A percentile compares a stretch with the other conserved stretches of the same genome.
Evolutionary conservation across 2,329 filamentous ascomycete species (phyloP).

Genomic region (Arachnomyces sp.): DNA sequence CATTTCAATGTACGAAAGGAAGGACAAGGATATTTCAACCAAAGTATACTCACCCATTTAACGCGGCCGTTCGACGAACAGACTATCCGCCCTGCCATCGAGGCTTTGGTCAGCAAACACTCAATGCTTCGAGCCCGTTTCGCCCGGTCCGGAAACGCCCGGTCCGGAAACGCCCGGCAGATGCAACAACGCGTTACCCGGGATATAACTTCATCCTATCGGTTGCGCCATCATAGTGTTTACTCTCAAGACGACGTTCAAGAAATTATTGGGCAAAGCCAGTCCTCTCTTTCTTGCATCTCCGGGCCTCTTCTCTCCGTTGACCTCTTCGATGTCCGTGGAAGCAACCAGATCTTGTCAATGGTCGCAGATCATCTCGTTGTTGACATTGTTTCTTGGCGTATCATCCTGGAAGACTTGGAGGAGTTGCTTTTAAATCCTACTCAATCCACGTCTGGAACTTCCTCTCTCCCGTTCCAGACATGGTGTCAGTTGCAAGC

Average conservation of each 20-base stretch:
- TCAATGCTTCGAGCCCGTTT: constrained; percentile 19
- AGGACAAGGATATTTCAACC: constrained; percentile 17
- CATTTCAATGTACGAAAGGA: constrained; percentile 13
- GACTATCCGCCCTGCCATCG: constrained; percentile 9
- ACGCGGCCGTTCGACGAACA: constrained; percentile 2
- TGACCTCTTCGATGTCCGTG: constrained; percentile 28
- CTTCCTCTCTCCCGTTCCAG: constrained; percentile 28
- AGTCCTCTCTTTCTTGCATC: background rate
- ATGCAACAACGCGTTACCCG: constrained; percentile 7
- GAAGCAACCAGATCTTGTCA: constrained; percentile 20
- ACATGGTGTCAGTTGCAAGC: constrained; percentile 30
- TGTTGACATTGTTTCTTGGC: constrained; percentile 14
- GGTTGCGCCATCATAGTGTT: constrained; percentile 7
- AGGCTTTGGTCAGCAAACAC: constrained; percentile 14
- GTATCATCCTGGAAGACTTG: constrained; percentile 13
- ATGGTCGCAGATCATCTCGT: constrained; percentile 29
- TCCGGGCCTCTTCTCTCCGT: constrained; percentile 13
- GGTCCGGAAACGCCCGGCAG: constrained; percentile 22
- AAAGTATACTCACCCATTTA: constrained; percentile 17
- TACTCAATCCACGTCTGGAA: constrained; percentile 11
- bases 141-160: constrained; percentile 10
- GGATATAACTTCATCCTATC: constrained; percentile 10
- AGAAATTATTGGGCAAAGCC: background rate
- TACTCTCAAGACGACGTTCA: background rate
- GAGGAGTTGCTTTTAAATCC: constrained; percentile 10